Conservation (phyloP, 2,329 filamentous ascomycete genomes). For the Fusarium nisikadoi region DNA sequence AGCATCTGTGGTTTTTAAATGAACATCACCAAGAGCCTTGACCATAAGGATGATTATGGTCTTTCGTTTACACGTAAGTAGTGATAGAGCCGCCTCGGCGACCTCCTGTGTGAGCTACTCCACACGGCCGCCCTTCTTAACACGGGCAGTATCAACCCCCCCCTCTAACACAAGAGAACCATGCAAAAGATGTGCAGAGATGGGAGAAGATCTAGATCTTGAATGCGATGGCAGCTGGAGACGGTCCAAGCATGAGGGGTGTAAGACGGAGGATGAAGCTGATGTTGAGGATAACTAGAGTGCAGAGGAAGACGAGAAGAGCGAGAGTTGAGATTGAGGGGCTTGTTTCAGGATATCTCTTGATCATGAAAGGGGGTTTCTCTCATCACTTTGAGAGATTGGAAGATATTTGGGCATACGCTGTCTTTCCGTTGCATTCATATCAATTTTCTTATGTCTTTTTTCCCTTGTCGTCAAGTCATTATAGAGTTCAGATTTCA, state of each 20-base stretch:
- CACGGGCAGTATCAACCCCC: too few relatives aligned
- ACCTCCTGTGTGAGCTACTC: too few relatives aligned
- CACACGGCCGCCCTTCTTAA: too few relatives aligned
- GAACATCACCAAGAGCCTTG: too few relatives aligned
- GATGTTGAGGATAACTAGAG: background rate
- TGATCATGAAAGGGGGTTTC: background rate
- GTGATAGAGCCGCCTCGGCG: too few relatives aligned
- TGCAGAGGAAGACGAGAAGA: background rate
- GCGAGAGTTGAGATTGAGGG: background rate
- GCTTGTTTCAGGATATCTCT: background rate
- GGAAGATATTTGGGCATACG: background rate
- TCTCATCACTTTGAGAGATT: background rate
- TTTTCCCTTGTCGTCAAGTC: background rate
- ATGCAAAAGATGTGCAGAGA: background rate
- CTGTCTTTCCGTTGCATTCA: background rate
- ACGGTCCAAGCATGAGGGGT: accelerated
- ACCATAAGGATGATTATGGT: too few relatives aligned
- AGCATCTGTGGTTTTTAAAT: too few relatives aligned
- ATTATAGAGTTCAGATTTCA: background rate
- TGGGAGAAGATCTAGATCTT: background rate
- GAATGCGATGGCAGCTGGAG: background rate
- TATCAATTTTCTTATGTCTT: background rate
- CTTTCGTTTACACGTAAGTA: too few relatives aligned
- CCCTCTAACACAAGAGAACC: background rate
- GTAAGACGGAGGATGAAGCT: background rate